Conservation (phyloP, 83 land plant genomes). For the Thuja plicata region DNA sequence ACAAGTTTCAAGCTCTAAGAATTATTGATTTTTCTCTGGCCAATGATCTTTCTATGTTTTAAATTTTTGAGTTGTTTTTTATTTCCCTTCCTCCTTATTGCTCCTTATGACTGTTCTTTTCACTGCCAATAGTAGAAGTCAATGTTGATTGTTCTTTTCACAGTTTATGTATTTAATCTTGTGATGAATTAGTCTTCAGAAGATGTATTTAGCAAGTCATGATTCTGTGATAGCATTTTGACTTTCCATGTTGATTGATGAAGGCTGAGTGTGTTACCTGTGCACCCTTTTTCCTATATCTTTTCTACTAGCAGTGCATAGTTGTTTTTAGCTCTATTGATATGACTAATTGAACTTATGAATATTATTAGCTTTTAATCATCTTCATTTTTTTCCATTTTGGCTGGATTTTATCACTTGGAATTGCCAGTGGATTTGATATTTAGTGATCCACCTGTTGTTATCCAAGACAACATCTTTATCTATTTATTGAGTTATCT, state of each 20-base stretch:
- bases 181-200: neutral
- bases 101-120: neutral
- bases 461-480: neutral
- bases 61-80: too few species aligned
- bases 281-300: neutral
- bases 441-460: neutral
- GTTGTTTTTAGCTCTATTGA: neutral
- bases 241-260: neutral
- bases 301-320: neutral
- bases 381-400: too few species aligned
- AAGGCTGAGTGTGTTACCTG: neutral
- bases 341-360: neutral
- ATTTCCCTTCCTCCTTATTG: too few species aligned
- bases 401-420: neutral
- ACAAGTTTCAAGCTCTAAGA: neutral
- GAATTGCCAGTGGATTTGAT: neutral
- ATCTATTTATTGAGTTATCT: neutral
- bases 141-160: too few species aligned
- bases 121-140: neutral
- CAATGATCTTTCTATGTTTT: neutral
- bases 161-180: neutral
- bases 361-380: neutral
- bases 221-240: too few species aligned
- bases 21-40: too few species aligned
- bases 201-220: neutral